phyloP scores from a whole-genome alignment of 495 filamentous ascomycete genomes.

The Acidomyces sp. region DNA sequence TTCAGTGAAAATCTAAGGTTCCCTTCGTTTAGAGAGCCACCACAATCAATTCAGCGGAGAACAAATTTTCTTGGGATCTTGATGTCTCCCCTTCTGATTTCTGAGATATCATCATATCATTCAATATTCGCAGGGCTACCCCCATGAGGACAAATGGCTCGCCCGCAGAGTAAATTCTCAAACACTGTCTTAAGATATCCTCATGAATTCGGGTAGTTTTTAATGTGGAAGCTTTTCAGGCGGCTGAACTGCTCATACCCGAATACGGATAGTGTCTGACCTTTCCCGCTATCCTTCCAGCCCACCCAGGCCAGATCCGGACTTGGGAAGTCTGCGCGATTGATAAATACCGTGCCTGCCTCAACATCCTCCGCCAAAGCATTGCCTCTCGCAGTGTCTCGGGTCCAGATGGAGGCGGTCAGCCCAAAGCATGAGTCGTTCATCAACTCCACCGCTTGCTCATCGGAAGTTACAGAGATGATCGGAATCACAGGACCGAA shows the following conservation, averaged over 20 bases:
- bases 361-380: conserved; percentile 69
- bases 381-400: conserved; percentile 66
- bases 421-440: conserved; percentile 92
- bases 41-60: too few relatives aligned
- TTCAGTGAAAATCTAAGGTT: too few relatives aligned
- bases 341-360: conserved; percentile 93
- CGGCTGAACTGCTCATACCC: conserved; percentile 93
- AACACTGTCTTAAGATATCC: too few relatives aligned
- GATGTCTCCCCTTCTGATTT: too few relatives aligned
- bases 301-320: conserved; percentile 98
- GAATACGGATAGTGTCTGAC: conserved; percentile 74
- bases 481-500: conserved; percentile 92
- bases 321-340: conserved; percentile 83
- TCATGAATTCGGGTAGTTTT: conserved; percentile 59
- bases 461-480: conserved; percentile 77
- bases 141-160: too few relatives aligned
- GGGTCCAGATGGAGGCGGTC: conserved; percentile 97
- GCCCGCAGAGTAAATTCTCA: too few relatives aligned
- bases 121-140: too few relatives aligned
- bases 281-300: conserved; percentile 92
- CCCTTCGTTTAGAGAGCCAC: too few relatives aligned
- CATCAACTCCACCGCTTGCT: conserved; percentile 74
- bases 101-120: too few relatives aligned
- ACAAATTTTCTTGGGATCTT: too few relatives aligned
- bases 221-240: conserved; percentile 90